Evolutionary conservation across 2,329 filamentous ascomycete species (phyloP), one percentile per base, ranked within the genome.

Genomic region (Tricladium varicosporioides): DNA sequence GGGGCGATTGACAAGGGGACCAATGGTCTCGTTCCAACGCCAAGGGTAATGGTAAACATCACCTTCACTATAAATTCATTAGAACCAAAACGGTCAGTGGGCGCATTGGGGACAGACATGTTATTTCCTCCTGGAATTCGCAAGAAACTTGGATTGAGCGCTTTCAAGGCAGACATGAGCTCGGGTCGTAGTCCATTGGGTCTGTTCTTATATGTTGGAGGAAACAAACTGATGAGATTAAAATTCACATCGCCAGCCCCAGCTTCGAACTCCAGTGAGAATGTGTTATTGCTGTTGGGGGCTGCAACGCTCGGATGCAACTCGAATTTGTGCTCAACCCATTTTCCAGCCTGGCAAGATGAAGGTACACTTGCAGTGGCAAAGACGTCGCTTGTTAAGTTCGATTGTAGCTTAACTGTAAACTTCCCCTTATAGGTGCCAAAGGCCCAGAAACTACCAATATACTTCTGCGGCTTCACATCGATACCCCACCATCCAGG

Each of bases 51-150:
- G 62, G 50, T 53, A 60, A 32, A 49, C 36, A 48, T 60, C 61
- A 47, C 63, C 66, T 64, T 68, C 69, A 73, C 66, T 71, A 46
- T 73, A 10, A 61, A 57, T 45, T 54, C 32, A 16, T 59, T 27
- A 27, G 22, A 27, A 27, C 7, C 22, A 7, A 27, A 7, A 27
- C 22, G 7, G 7, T 3, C 9, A 58, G 27, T 42, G 3, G 16
- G 13, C 19, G 19, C 22, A 10, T 16, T 11, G 2, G 22, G 22
- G 22, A 65, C 71, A 56, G 67, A 71, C 69, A 87, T 70, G 73
- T 85, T 86, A 66, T 86, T 86, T 8, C 84, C 85, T 5, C 86
- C 86, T 0, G 86, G 85, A 57, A 87, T 81, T 14, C 86, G 79
- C 46, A 89, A 76, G 63, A 87, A 80, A n/a, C 76, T 78, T 0